These are phyloP conservation scores for Pichia sp. DNA, from an alignment of 1,139 yeast genomes.

Conservation along the genomic window DNA sequence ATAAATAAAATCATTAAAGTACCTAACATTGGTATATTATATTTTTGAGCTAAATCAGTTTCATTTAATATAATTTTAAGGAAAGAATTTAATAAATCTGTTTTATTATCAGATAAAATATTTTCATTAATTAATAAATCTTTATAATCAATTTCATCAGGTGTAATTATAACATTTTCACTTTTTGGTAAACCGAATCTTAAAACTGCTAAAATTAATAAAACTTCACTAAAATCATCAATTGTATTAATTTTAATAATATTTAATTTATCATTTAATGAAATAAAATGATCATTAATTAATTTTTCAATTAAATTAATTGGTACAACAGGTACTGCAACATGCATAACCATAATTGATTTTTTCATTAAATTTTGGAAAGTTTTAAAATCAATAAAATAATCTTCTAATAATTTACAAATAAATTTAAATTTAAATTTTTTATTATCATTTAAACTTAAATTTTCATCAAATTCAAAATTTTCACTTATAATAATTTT, in stretches of 20 bases:
- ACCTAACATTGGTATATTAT: conserved; percentile 20
- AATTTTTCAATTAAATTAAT: conserved; percentile 10
- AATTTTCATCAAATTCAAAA: background rate
- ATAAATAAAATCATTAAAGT: conserved; percentile 19
- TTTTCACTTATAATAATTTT: conserved; percentile 6
- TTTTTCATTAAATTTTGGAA: conserved; percentile 6
- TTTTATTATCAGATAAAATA: conserved; percentile 14
- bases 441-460: conserved; percentile 7
- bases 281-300: conserved; percentile 12
- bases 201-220: conserved; percentile 19
- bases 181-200: conserved; percentile 13
- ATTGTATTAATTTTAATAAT: conserved; percentile 13
- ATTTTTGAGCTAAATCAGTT: conserved; percentile 14
- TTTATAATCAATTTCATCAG: conserved; percentile 8
- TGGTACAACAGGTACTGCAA: conserved; percentile 18
- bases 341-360: conserved; percentile 2
- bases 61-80: conserved; percentile 17
- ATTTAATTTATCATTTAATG: conserved; percentile 6
- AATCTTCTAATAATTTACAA: conserved; percentile 14
- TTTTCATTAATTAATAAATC: conserved; percentile 9
- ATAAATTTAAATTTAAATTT: conserved; percentile 7
- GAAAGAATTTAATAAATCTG: conserved; percentile 21
- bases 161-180: conserved; percentile 5
- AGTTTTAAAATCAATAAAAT: conserved; percentile 13
- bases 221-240: conserved; percentile 20